Evolutionary conservation across 192 early-diverging fungal species (phyloP).

Genomic region (Mortierella hygrophila): DNA sequence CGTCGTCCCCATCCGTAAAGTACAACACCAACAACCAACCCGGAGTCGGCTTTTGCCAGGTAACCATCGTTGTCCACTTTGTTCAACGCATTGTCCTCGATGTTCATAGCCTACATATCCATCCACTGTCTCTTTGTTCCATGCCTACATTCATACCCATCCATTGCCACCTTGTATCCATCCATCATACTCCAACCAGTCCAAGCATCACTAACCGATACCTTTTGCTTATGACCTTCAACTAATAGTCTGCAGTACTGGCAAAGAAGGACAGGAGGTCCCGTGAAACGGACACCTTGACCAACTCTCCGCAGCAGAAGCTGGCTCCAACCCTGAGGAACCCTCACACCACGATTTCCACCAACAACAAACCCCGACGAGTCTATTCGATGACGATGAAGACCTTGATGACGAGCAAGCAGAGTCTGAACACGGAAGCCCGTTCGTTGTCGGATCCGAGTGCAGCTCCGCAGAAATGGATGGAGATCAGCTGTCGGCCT

Average conservation of each 20-base stretch:
- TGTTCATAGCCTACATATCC: no score
- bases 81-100: neutral
- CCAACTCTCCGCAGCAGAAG: constrained; percentile 60
- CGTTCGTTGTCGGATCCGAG: constrained; percentile 42
- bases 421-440: constrained; percentile 54
- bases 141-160: no score
- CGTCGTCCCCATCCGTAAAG: constrained; percentile 25
- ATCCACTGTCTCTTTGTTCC: neutral
- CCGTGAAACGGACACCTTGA: constrained; percentile 29
- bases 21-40: constrained; percentile 30
- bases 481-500: constrained; percentile 58
- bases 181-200: neutral
- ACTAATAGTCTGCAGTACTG: constrained; percentile 56
- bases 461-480: constrained; percentile 48
- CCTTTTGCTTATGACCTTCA: neutral
- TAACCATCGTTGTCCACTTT: constrained; percentile 3
- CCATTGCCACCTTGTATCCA: no score
- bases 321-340: constrained; percentile 51
- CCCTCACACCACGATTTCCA: constrained; percentile 41
- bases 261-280: constrained; percentile 55
- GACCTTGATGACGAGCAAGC: constrained; percentile 47
- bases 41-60: constrained; percentile 59
- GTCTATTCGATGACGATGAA: constrained; percentile 57
- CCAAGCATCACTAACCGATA: neutral
- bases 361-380: constrained; percentile 46